A percentile compares a stretch with the other conserved stretches of the same genome.
phyloP scores from a whole-genome alignment of 2,329 filamentous ascomycete genomes.

The Dothidotthia symphoricarpi region DNA sequence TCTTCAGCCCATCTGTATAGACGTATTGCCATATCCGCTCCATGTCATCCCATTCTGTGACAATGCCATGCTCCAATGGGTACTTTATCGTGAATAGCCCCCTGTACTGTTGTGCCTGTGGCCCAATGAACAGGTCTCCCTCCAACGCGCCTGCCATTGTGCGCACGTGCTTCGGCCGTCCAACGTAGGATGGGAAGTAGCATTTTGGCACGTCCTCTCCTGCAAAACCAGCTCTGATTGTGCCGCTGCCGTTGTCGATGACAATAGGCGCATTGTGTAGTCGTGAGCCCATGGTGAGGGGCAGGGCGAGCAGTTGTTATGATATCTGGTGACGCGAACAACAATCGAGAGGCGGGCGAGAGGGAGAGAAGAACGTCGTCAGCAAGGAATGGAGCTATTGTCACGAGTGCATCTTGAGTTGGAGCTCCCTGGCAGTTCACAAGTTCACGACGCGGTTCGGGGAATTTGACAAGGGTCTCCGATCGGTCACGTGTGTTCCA shows the following conservation, averaged over 20 bases:
- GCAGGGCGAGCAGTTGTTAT: background rate
- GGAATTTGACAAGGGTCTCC: too few species aligned
- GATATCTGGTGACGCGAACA: too few species aligned
- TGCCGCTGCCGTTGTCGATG: slow-evolving; percentile 97
- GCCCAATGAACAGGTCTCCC: slow-evolving; percentile 95
- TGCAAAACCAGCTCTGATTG: slow-evolving; percentile 93
- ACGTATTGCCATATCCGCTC: slow-evolving; percentile 99
- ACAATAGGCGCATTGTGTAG: slow-evolving; percentile 98
- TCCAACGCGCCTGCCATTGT: slow-evolving; percentile 95
- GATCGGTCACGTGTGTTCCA: too few species aligned
- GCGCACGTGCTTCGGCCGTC: slow-evolving; percentile 89
- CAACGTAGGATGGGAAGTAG: slow-evolving; percentile 96
- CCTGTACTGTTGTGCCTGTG: slow-evolving; percentile 84
- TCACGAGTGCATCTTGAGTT: too few species aligned
- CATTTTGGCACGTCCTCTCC: slow-evolving; percentile 95
- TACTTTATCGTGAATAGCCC: slow-evolving; percentile 94
- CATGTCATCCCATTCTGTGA: slow-evolving; percentile 99
- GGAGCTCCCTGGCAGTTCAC: too few species aligned
- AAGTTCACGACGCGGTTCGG: too few species aligned
- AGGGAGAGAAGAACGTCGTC: too few species aligned
- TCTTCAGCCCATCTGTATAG: slow-evolving; percentile 93
- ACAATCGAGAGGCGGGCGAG: too few species aligned
- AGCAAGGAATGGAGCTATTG: too few species aligned
- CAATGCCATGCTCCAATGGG: slow-evolving; percentile 94
- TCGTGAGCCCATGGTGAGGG: slow-evolving; percentile 59